Evolutionary conservation across 306 rosid species (phyloP).

Genomic region (Corylus heterophylla): DNA sequence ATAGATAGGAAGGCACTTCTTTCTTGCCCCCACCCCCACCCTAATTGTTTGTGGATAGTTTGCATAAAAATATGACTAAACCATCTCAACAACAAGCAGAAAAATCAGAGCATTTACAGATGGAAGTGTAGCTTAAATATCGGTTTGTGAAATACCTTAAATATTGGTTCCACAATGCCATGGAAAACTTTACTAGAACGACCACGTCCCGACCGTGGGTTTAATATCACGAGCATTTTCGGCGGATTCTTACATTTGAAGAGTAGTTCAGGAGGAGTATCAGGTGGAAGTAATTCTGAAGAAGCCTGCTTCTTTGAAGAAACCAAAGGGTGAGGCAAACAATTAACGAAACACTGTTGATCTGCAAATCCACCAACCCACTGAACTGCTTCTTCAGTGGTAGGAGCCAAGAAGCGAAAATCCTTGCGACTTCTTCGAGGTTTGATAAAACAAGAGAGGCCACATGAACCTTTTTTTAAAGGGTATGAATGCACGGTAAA

Average conservation of each 20-base stretch:
- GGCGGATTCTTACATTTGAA: slow-evolving; percentile 93
- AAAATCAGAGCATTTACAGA: slow-evolving; percentile 18
- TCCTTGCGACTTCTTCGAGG: slow-evolving; percentile 72
- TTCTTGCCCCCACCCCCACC: not conserved
- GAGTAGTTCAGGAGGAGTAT: slow-evolving; percentile 91
- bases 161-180: slow-evolving; percentile 80
- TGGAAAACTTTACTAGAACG: slow-evolving; percentile 97
- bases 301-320: slow-evolving; percentile 98
- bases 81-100: slow-evolving; percentile 16
- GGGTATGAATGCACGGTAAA: slow-evolving; percentile 92
- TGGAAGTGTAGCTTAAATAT: slow-evolving; percentile 6
- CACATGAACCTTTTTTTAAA: slow-evolving; percentile 65
- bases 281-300: slow-evolving; percentile 75
- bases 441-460: slow-evolving; percentile 75
- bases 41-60: not conserved
- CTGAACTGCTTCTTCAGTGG: slow-evolving; percentile 81
- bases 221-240: slow-evolving; percentile 92
- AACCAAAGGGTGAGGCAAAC: slow-evolving; percentile 92
- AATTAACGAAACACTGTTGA: slow-evolving; percentile 87
- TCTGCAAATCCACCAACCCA: slow-evolving; percentile 99
- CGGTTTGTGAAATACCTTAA: slow-evolving; percentile 55
- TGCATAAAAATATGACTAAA: not conserved
- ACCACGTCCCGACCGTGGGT: slow-evolving; percentile 95
- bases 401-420: slow-evolving; percentile 81
- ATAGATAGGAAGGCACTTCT: not conserved